Conservation (phyloP, 2,329 filamentous ascomycete species). For the Myriosclerotinia duriaeana region DNA sequence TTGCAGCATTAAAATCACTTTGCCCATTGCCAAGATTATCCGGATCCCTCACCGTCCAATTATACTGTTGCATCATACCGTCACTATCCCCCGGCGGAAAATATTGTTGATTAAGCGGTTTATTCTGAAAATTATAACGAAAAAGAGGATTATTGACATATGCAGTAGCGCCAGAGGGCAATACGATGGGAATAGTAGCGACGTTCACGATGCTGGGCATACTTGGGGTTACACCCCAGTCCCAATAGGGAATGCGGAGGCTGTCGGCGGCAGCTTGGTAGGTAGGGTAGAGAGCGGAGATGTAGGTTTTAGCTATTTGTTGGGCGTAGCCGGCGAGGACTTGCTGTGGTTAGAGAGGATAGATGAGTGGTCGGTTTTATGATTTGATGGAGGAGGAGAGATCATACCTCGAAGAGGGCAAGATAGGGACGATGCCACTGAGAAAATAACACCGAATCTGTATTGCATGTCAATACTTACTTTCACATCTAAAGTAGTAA, state of each 20-base stretch:
- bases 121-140: slow-evolving; percentile 50
- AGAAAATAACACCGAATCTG: slow-evolving; percentile 35
- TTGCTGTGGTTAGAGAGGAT: slow-evolving; percentile 47
- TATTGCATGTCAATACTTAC: background rate
- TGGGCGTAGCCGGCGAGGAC: slow-evolving; percentile 49
- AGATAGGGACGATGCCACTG: slow-evolving; percentile 58
- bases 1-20: slow-evolving; percentile 29
- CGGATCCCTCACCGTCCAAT: slow-evolving; percentile 41
- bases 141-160: slow-evolving; percentile 53
- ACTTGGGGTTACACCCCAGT: slow-evolving; percentile 48
- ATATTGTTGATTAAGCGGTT: slow-evolving; percentile 41
- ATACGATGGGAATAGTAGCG: slow-evolving; percentile 39
- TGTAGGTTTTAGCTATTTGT: slow-evolving; percentile 45
- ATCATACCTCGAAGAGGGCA: slow-evolving; percentile 53
- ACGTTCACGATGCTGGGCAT: slow-evolving; percentile 43
- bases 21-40: slow-evolving; percentile 21
- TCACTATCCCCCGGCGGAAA: slow-evolving; percentile 42
- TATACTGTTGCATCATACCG: slow-evolving; percentile 38
- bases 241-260: slow-evolving; percentile 52
- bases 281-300: slow-evolving; percentile 42
- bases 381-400: no score
- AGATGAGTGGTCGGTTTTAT: slow-evolving; percentile 7
- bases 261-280: slow-evolving; percentile 47
- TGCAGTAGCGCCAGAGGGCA: slow-evolving; percentile 26
- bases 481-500: background rate